Conservation (phyloP, 2,329 filamentous ascomycete genomes). For the Taxawa tesnikishii region DNA sequence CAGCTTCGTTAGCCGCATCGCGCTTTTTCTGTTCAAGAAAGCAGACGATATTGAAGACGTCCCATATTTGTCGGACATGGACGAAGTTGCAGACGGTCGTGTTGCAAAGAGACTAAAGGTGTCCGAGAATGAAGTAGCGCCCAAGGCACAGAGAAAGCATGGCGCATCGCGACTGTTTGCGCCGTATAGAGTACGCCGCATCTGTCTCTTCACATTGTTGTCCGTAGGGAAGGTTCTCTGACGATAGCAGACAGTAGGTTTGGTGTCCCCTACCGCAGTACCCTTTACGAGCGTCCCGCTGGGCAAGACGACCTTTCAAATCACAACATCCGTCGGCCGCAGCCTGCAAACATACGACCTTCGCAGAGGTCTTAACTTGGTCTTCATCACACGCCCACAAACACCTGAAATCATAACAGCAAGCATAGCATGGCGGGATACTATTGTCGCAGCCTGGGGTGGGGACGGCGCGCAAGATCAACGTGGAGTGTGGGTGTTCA, state of each 20-base stretch:
- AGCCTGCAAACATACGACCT: conserved; percentile 94
- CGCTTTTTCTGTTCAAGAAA: too few species aligned
- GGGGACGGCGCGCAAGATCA: conserved; percentile 38
- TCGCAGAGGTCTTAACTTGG: conserved; percentile 74
- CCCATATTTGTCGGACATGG: too few species aligned
- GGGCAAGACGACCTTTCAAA: conserved; percentile 91
- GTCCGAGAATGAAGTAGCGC: conserved; percentile 11
- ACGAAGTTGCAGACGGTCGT: conserved; percentile 24
- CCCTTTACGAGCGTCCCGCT: conserved; percentile 83
- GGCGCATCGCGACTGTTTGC: conserved; percentile 69
- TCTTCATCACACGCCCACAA: conserved; percentile 87
- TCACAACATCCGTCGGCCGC: conserved; percentile 86
- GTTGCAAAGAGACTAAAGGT: conserved; percentile 68
- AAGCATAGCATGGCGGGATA: conserved; percentile 75
- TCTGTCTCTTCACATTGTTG: neutral
- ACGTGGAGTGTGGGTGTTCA: conserved; percentile 79
- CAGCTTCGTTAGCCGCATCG: too few species aligned
- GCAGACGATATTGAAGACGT: too few species aligned
- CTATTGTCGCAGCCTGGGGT: conserved; percentile 83
- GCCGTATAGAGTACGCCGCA: conserved; percentile 65
- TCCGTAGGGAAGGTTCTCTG: too few species aligned
- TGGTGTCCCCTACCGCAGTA: conserved; percentile 81
- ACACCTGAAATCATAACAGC: conserved; percentile 79
- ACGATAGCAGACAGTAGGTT: conserved; percentile 61
- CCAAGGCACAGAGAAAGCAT: conserved; percentile 11